phyloP scores from a whole-genome alignment of 2,329 filamentous ascomycete genomes.

The Coniochaeta sp. region DNA sequence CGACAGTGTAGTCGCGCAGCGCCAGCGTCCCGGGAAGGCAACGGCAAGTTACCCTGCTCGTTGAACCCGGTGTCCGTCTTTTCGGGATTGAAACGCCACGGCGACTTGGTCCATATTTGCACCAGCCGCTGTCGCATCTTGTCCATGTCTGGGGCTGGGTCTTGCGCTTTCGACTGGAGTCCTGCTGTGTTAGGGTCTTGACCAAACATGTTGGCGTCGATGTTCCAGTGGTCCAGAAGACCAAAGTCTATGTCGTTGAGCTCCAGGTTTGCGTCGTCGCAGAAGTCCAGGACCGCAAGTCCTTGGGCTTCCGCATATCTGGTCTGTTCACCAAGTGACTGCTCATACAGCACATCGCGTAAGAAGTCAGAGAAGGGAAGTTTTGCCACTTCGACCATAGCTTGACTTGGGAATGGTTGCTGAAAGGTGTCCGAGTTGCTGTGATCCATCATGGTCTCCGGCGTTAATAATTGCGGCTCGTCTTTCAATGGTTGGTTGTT shows the following conservation, averaged over 20 bases:
- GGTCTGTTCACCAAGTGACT: constrained; percentile 24
- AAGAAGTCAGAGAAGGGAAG: constrained; percentile 43
- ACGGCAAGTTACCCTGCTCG: constrained; percentile 36
- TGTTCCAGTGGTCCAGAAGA: constrained; percentile 40
- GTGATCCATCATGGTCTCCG: constrained; percentile 23
- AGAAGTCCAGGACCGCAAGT: constrained; percentile 40
- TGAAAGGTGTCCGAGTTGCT: constrained; percentile 12
- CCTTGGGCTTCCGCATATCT: constrained; percentile 30
- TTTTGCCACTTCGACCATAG: constrained; percentile 20
- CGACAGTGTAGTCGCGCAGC: constrained; percentile 13
- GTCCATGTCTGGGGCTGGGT: constrained; percentile 29
- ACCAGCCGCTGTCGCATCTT: constrained; percentile 39
- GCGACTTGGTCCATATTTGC: constrained; percentile 41
- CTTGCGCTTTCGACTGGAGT: constrained; percentile 22
- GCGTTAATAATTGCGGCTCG: constrained; percentile 24
- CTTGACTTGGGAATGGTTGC: constrained; percentile 7
- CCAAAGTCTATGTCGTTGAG: constrained; percentile 45
- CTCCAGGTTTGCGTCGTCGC: constrained; percentile 39
- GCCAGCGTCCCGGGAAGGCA: constrained; percentile 29
- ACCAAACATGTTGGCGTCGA: constrained; percentile 20
- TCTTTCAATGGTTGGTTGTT: constrained; percentile 21
- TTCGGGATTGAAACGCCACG: constrained; percentile 41
- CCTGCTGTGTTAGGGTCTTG: constrained; percentile 13
- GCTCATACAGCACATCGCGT: constrained; percentile 42
- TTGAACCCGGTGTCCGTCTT: constrained; percentile 34